These are phyloP conservation scores for Backusella circina DNA, from an alignment of 192 early-diverging fungal species.

Conservation along the genomic window DNA sequence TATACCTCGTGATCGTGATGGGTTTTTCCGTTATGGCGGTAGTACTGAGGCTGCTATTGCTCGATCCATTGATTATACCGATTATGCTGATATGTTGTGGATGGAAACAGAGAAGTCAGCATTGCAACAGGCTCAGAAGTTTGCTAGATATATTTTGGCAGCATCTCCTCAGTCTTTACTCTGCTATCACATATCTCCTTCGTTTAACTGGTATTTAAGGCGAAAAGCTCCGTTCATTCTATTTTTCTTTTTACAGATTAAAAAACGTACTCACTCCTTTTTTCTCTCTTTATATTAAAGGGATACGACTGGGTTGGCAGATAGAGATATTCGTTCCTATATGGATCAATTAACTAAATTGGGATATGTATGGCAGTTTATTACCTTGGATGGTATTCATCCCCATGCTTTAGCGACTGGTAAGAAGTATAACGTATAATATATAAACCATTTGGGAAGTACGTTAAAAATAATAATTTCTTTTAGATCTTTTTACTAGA, in stretches of 20 bases:
- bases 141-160: constrained; percentile 75
- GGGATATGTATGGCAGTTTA: constrained; percentile 97
- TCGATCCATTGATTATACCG: constrained; percentile 77
- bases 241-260: background rate
- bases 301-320: constrained; percentile 80
- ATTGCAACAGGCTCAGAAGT: constrained; percentile 85
- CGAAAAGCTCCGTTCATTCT: background rate
- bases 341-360: constrained; percentile 78
- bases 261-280: background rate
- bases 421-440: background rate
- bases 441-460: background rate
- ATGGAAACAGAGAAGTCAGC: constrained; percentile 97
- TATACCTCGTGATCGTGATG: constrained; percentile 84
- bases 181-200: constrained; percentile 96
- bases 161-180: constrained; percentile 81
- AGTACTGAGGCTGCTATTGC: constrained; percentile 85
- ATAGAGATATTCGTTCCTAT: constrained; percentile 82
- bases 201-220: constrained; percentile 82
- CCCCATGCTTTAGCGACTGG: constrained; percentile 82
- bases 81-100: constrained; percentile 90
- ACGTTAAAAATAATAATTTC: background rate
- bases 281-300: background rate
- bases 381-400: constrained; percentile 93
- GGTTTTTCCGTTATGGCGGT: constrained; percentile 95
- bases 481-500: constrained; percentile 67